These are phyloP conservation scores for Venturia aucupariae DNA, from an alignment of 2,329 filamentous ascomycete species.

Conservation along the genomic window DNA sequence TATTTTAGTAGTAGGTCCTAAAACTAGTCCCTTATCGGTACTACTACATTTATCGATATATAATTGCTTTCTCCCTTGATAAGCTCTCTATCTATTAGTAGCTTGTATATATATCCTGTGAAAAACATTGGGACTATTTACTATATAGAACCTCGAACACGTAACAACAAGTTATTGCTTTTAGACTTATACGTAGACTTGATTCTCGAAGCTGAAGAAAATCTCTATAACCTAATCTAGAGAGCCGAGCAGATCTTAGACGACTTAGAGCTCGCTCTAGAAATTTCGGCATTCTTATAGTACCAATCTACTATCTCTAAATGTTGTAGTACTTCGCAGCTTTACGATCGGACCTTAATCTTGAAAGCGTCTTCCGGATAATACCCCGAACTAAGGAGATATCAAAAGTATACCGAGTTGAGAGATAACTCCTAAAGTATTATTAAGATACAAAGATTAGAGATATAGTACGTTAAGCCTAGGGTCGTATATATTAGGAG, in stretches of 20 bases:
- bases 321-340: conserved; percentile 18
- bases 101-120: conserved; percentile 16
- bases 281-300: conserved; percentile 18
- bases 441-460: conserved; percentile 18
- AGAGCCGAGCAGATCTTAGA: conserved; percentile 18
- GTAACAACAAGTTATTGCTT: conserved; percentile 17
- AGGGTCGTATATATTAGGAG: conserved; percentile 18
- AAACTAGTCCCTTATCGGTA: conserved; percentile 17
- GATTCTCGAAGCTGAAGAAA: conserved; percentile 18
- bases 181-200: conserved; percentile 17
- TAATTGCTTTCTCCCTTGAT: conserved; percentile 17
- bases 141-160: conserved; percentile 18
- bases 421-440: conserved; percentile 17
- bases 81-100: conserved; percentile 15
- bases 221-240: conserved; percentile 18
- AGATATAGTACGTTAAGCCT: conserved; percentile 18
- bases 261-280: conserved; percentile 17
- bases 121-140: conserved; percentile 17
- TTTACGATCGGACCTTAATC: conserved; percentile 17
- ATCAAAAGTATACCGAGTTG: conserved; percentile 18
- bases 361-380: conserved; percentile 18
- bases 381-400: conserved; percentile 18
- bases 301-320: conserved; percentile 18
- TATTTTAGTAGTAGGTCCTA: conserved; percentile 16
- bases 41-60: conserved; percentile 18